These are phyloP conservation scores for Barnettozyma populi DNA, from an alignment of 805 yeast genomes.

Conservation along the genomic window DNA sequence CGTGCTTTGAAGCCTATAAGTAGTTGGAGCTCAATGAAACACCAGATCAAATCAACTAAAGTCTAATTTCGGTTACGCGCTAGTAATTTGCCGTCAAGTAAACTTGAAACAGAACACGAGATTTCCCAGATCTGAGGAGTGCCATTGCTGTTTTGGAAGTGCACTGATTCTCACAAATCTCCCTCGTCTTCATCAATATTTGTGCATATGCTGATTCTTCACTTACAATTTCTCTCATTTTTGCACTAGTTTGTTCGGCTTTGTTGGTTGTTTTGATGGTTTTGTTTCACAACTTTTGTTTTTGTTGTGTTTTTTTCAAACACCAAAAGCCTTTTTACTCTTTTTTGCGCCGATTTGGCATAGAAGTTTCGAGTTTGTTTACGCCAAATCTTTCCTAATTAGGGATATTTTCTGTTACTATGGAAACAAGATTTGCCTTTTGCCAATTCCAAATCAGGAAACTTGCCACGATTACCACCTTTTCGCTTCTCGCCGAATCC, in stretches of 20 bases:
- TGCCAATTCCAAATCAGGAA: neutral
- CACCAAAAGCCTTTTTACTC: neutral
- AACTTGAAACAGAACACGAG: neutral
- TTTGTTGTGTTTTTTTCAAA: conserved; percentile 3
- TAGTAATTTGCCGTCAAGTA: neutral
- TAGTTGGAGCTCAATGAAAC: neutral
- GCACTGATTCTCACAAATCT: neutral
- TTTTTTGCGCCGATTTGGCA: conserved; percentile 3
- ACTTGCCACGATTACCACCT: neutral
- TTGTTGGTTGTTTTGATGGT: neutral
- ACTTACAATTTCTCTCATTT: conserved; percentile 4
- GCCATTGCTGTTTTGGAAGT: neutral
- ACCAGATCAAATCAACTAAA: neutral
- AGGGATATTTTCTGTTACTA: neutral
- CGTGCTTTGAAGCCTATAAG: neutral
- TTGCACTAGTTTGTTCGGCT: neutral
- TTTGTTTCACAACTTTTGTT: conserved; percentile 1
- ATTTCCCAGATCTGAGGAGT: neutral
- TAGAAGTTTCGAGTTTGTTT: neutral
- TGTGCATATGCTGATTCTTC: neutral
- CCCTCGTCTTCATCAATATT: neutral
- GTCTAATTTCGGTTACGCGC: neutral
- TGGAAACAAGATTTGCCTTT: neutral
- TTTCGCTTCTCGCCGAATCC: neutral
- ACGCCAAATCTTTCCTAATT: conserved; percentile 2